These are phyloP conservation scores for Ephemerocybe angulata DNA, from an alignment of 768 basidiomycete genomes.

Conservation along the genomic window DNA sequence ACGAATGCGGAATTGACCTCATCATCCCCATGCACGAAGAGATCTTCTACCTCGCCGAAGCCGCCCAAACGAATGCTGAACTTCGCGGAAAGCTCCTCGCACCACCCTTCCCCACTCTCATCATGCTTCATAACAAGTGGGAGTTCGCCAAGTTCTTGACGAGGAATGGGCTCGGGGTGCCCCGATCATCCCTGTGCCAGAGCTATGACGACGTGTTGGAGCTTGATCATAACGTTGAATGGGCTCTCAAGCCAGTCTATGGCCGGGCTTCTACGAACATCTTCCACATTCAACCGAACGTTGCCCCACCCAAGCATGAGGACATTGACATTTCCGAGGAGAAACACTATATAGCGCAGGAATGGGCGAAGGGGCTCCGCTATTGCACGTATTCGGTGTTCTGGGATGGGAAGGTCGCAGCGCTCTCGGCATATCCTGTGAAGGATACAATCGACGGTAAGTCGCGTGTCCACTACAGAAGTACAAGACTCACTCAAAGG, in stretches of 20 bases:
- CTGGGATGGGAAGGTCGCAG: constrained; percentile 13
- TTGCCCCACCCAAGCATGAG: constrained; percentile 10
- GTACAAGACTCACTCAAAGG: neutral
- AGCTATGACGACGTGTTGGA: constrained; percentile 11
- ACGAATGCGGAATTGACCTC: constrained; percentile 12
- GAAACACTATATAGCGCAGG: constrained; percentile 18
- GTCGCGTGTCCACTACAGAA: neutral
- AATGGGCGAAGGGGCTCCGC: constrained; percentile 16
- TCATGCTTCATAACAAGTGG: constrained; percentile 21
- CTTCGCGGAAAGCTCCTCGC: constrained; percentile 14
- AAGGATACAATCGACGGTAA: constrained; percentile 20
- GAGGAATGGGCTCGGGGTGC: constrained; percentile 9
- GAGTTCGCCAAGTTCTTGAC: constrained; percentile 15
- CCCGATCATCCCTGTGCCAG: constrained; percentile 13
- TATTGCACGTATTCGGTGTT: constrained; percentile 20
- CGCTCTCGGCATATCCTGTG: constrained; percentile 16
- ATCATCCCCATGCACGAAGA: constrained; percentile 21
- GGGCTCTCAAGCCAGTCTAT: constrained; percentile 19
- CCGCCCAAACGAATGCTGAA: constrained; percentile 12
- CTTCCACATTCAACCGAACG: constrained; percentile 14
- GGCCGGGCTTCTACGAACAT: constrained; percentile 17
- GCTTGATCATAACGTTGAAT: constrained; percentile 13
- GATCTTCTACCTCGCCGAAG: constrained; percentile 17
- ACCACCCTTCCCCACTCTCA: constrained; percentile 14
- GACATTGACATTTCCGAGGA: constrained; percentile 13